phyloP scores from a whole-genome alignment of 805 yeast genomes.

The Pichia pseudocactophila region DNA sequence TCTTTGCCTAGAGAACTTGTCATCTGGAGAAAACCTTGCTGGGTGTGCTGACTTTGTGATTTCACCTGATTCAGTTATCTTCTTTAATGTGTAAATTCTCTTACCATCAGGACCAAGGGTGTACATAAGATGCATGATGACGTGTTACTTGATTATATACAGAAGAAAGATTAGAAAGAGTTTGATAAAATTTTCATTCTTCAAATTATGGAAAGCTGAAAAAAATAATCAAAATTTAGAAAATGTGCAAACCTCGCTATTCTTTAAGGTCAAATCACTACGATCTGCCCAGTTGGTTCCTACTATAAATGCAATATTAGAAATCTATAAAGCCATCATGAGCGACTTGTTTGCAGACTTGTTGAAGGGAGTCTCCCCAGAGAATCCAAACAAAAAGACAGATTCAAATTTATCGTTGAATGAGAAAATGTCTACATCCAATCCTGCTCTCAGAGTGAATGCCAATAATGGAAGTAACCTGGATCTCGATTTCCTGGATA shows the following conservation, averaged over 20 bases:
- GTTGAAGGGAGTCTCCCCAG: constrained; percentile 22
- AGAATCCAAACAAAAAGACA: constrained; percentile 14
- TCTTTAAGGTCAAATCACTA: too few relatives aligned
- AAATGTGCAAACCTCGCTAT: background rate
- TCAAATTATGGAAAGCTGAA: too few relatives aligned
- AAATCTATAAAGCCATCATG: background rate
- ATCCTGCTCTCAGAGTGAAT: constrained; percentile 1
- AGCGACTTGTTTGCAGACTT: constrained; percentile 37
- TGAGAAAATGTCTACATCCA: constrained; percentile 23
- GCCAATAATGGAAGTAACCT: constrained; percentile 15
- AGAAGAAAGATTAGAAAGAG: background rate
- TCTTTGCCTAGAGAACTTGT: constrained; percentile 98
- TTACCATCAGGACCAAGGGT: constrained; percentile 91
- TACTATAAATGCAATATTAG: too few relatives aligned
- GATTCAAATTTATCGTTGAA: constrained; percentile 25
- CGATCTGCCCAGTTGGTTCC: too few relatives aligned
- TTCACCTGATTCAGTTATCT: constrained; percentile 75
- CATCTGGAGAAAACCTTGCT: constrained; percentile 99
- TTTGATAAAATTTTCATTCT: background rate
- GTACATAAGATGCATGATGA: constrained; percentile 94
- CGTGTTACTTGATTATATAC: background rate
- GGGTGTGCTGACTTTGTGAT: constrained; percentile 99
- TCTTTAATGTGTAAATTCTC: constrained; percentile 87
- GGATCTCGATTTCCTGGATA: constrained; percentile 26
- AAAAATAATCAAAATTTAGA: too few relatives aligned